Evolutionary conservation across 1,284 basidiomycete genomes (phyloP), one percentile per base, ranked within the genome.

Genomic region (Schizopora paradoxa): DNA sequence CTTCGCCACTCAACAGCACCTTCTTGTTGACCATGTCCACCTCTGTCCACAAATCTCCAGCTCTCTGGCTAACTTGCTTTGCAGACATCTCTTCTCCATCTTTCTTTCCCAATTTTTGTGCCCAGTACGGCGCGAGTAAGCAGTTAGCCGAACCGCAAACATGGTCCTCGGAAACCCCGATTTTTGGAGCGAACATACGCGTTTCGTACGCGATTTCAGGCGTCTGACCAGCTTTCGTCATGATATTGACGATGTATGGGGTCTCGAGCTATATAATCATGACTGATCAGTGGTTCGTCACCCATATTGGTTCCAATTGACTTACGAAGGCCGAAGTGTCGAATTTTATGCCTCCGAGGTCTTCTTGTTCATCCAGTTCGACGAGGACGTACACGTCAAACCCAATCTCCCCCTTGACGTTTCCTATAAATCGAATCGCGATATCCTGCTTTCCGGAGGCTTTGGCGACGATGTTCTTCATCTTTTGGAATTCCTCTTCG

Each of bases 81-180:
- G 69, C 72, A 25, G 55, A 53, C 35, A 73, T 58, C 50, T 66
- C 59, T 18, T 48, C 14, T 11, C 62, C 65, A 3, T 51, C 45
- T n/a, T 47, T 27, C 16, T 72, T 57, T 0, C 57, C 59, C 0
- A 66, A 58, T 46, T 70, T 69, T 14, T 53, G 52, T 19, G 65
- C 63, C 73, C 76, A 81, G 53, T 78, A 78, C 0, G 76, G 76
- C 1, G 60, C 66, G 31, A 77, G 56, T 21, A 76, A 45, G 41
- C 71, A 70, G 54, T 82, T 77, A 0, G 77, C 74, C 13, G 72
- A 72, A 5, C 76, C 79, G 49, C 77, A 80, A 10, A 79, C 77
- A 10, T 68, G 71, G 53, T 82, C 79, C 57, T 81, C 78, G 1
- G 61, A 60, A 1, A 69, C 41, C 0, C 67, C 70, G 5, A 54